Evolutionary conservation across 2,329 filamentous ascomycete genomes (phyloP), one percentile per base, ranked within the genome.

Genomic region (Annulohypoxylon truncatum): DNA sequence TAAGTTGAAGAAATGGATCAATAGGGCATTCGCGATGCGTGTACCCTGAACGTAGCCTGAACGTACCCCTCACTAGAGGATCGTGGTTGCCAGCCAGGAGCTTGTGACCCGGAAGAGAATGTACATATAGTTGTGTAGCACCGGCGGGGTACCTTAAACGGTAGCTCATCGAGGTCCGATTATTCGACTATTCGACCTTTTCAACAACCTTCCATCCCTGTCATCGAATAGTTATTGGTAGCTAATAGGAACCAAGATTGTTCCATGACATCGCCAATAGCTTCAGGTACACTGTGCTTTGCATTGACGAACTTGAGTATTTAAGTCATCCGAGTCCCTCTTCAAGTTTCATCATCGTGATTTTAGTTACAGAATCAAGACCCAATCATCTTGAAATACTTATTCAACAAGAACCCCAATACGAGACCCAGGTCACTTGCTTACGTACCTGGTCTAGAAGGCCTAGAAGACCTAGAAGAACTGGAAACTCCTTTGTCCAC

Each of bases 221-320:
- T 63, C 29, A 40, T 15, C 26, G 48, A 53, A 38, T 46, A 38
- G 15, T 61, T 44, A 44, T 61, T 65, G 61, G 61, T 67, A 63
- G 62, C 66, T 67, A 69, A 66, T 69, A 61, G 52, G 64, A 71
- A 71, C 22, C 63, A 63, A 66, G 61, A 63, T 61, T 63, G 61
- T 67, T 67, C 68, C 57, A 71, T 69, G 68, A 71, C 68, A 71
- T 71, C 61, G 63, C 55, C 59, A 61, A 61, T 47, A 28, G 62
- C 59, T 62, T 68, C 63, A 64, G 66, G 56, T 69, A 66, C 60
- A 66, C 60, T 38, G 55, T 66, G 56, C 33, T 48, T 18, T 35
- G 52, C 33, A 51, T 58, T 31, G 31, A 54, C 9, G 35, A 51
- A 29, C 24, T 61, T 26, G 47, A 29, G 47, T 69, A 67, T 61